Evolutionary conservation across 2,329 filamentous ascomycete genomes (phyloP).

Genomic region (Neofusicoccum umdonicola): DNA sequence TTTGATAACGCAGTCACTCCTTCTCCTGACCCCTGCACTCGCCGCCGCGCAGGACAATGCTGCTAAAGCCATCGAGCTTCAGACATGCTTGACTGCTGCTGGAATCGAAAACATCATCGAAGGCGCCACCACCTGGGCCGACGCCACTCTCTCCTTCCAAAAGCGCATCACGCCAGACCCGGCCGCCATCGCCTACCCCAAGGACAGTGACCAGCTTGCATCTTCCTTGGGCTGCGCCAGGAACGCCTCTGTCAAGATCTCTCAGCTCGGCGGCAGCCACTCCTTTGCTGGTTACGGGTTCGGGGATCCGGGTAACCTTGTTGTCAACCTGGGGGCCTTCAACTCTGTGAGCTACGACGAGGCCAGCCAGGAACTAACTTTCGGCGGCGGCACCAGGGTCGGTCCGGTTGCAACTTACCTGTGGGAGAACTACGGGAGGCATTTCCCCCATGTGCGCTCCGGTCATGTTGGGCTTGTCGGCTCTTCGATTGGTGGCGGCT

Average conservation of each 20-base stretch:
- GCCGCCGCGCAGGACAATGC: not conserved
- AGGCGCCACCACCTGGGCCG: conserved; percentile 18
- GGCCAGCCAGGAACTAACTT: conserved; percentile 19
- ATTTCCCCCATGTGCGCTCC: conserved; percentile 23
- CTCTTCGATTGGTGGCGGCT: conserved; percentile 21
- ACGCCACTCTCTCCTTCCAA: conserved; percentile 19
- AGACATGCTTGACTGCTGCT: conserved; percentile 17
- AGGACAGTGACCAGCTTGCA: conserved; percentile 18
- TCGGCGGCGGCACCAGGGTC: conserved; percentile 22
- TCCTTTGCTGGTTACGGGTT: conserved; percentile 23
- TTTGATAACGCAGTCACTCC: not conserved
- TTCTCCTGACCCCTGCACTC: not conserved
- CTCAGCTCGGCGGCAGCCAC: conserved; percentile 21
- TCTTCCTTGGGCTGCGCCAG: conserved; percentile 21
- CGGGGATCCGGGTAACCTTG: conserved; percentile 20
- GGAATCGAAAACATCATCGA: conserved; percentile 14
- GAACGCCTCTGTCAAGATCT: conserved; percentile 20
- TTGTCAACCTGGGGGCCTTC: conserved; percentile 22
- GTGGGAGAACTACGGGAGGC: conserved; percentile 23
- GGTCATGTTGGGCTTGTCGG: conserved; percentile 22
- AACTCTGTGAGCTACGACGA: conserved; percentile 19
- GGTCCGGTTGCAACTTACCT: conserved; percentile 22
- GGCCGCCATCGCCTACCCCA: conserved; percentile 19
- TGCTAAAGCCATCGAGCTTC: conserved; percentile 14
- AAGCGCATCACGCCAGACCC: conserved; percentile 22